Evolutionary conservation across 2,329 filamentous ascomycete species (phyloP).

Genomic region (Achaetomium macrosporum): DNA sequence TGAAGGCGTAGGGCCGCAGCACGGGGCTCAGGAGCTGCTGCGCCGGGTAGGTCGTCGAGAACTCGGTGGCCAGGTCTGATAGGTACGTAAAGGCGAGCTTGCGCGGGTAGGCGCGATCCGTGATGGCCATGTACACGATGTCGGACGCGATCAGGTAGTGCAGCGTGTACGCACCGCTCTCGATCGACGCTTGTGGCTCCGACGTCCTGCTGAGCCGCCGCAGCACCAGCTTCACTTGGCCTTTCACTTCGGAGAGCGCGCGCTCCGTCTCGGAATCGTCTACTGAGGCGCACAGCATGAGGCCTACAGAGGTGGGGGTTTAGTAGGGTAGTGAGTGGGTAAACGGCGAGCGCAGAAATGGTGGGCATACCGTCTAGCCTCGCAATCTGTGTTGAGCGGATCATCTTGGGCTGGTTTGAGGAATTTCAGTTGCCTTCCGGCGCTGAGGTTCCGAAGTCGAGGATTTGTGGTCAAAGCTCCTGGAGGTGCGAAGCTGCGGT

Average conservation of each 20-base stretch:
- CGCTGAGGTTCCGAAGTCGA: background rate
- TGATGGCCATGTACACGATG: slow-evolving; percentile 89
- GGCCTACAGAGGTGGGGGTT: slow-evolving; percentile 50
- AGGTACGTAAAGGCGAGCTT: slow-evolving; percentile 99
- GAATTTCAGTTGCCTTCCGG: background rate
- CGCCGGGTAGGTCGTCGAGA: slow-evolving; percentile 74
- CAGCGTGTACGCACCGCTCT: slow-evolving; percentile 73
- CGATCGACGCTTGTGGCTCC: slow-evolving; percentile 86
- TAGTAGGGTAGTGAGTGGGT: background rate
- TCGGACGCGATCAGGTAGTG: slow-evolving; percentile 81
- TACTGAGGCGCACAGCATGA: slow-evolving; percentile 90
- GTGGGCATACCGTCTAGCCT: slow-evolving; percentile 69
- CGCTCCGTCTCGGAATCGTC: slow-evolving; percentile 77
- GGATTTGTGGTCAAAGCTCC: too few species aligned
- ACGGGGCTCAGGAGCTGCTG: slow-evolving; percentile 66
- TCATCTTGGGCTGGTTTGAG: slow-evolving; percentile 51
- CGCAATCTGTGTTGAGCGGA: slow-evolving; percentile 88
- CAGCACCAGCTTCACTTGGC: slow-evolving; percentile 83
- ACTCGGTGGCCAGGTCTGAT: slow-evolving; percentile 83
- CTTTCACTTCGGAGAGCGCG: slow-evolving; percentile 80
- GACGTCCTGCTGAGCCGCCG: slow-evolving; percentile 83
- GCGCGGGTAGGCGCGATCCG: slow-evolving; percentile 88
- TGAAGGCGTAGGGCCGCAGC: slow-evolving; percentile 89
- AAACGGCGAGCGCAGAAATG: background rate
- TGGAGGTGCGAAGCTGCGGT: background rate